Evolutionary conservation across 306 rosid genomes (phyloP).

Genomic region (Citrullus mucosospermus): DNA sequence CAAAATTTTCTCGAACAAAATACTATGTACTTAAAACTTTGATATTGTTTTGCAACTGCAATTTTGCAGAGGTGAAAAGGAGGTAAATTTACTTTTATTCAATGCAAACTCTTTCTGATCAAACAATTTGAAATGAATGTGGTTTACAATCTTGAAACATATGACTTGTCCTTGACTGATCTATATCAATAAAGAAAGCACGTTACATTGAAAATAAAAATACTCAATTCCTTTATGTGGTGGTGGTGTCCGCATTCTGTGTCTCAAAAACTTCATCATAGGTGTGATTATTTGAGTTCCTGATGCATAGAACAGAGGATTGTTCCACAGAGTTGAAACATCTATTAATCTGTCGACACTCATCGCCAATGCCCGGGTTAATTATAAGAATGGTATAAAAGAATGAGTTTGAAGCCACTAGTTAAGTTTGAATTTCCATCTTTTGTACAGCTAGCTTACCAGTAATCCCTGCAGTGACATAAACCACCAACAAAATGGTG

Average conservation of each 20-base stretch:
- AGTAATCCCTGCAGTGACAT: conserved; percentile 17
- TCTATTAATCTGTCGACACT: background rate
- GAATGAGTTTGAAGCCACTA: background rate
- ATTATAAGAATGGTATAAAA: background rate
- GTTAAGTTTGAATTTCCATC: background rate
- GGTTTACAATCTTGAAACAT: conserved; percentile 5
- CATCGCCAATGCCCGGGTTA: background rate
- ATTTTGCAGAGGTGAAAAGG: background rate
- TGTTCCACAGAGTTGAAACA: background rate
- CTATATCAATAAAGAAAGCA: background rate
- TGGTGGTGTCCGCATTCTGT: background rate
- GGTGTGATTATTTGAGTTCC: background rate
- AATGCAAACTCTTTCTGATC: background rate
- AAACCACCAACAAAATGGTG: conserved; percentile 22
- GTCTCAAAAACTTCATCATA: background rate
- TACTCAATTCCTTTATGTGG: background rate
- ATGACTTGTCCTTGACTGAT: background rate
- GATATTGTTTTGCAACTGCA: background rate
- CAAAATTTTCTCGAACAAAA: background rate
- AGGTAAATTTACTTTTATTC: background rate
- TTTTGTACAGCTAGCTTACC: conserved; percentile 1
- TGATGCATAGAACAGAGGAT: background rate
- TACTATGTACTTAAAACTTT: background rate
- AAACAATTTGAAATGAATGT: background rate
- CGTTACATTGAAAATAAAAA: background rate